Evolutionary conservation across 2,329 filamentous ascomycete genomes (phyloP).

Genomic region (Hansfordia pulvinata): DNA sequence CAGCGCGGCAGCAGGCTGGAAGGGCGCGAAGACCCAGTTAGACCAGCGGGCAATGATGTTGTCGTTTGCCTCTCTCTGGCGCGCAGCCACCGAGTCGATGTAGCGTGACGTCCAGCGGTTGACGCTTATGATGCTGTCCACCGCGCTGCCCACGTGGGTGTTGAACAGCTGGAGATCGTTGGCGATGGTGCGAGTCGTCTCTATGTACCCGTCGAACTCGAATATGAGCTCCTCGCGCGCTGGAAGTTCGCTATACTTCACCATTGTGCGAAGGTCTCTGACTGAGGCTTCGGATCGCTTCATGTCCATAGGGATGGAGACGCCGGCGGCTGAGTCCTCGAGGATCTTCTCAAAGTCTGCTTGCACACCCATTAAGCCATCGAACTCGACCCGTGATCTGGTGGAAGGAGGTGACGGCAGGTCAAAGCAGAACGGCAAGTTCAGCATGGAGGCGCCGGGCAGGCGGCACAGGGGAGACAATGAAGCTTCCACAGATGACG

Average conservation of each 20-base stretch:
- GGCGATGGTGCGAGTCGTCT: slow-evolving; percentile 49
- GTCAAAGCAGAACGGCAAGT: slow-evolving; percentile 48
- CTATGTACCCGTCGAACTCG: slow-evolving; percentile 66
- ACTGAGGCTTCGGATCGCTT: slow-evolving; percentile 64
- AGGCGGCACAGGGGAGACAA: slow-evolving; percentile 58
- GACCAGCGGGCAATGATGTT: slow-evolving; percentile 23
- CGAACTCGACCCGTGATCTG: slow-evolving; percentile 44
- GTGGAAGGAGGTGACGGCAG: slow-evolving; percentile 10
- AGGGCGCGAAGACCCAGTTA: slow-evolving; percentile 42
- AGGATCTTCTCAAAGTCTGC: slow-evolving; percentile 65
- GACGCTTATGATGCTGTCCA: slow-evolving; percentile 62
- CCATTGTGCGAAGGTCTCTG: slow-evolving; percentile 58
- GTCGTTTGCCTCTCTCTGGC: slow-evolving; percentile 13
- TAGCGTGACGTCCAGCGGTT: slow-evolving; percentile 64
- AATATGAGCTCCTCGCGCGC: slow-evolving; percentile 57
- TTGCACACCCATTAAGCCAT: slow-evolving; percentile 62
- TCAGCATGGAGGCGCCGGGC: slow-evolving; percentile 47
- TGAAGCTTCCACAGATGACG: slow-evolving; percentile 43
- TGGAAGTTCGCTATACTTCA: slow-evolving; percentile 55
- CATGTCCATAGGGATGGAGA: slow-evolving; percentile 63
- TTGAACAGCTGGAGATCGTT: slow-evolving; percentile 63
- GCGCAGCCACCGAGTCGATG: slow-evolving; percentile 43
- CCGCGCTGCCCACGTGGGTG: slow-evolving; percentile 56
- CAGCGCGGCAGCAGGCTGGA: slow-evolving; percentile 44
- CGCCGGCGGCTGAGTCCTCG: slow-evolving; percentile 49